These are phyloP conservation scores for Diutina catenulata DNA, from an alignment of 1,139 yeast genomes.

Conservation along the genomic window DNA sequence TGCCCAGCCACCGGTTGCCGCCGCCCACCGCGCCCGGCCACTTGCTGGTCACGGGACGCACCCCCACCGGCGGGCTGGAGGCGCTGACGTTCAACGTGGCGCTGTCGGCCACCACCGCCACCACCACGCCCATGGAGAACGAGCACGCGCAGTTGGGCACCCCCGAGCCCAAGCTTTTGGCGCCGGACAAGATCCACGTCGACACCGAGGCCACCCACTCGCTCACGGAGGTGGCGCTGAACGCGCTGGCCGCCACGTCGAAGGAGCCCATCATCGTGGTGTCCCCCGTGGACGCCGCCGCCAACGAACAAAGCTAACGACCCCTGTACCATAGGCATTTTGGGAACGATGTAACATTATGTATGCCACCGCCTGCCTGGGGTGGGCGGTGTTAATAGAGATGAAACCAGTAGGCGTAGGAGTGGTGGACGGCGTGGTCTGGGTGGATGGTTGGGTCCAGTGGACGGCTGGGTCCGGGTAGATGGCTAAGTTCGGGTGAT, in stretches of 20 bases:
- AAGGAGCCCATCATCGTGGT: conserved; percentile 3
- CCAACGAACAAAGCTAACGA: conserved; percentile 2
- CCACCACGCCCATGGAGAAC: neutral
- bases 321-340: neutral
- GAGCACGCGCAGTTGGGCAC: neutral
- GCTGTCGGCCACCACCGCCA: neutral
- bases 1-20: conserved; percentile 35
- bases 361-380: no score
- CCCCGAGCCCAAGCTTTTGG: neutral
- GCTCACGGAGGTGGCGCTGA: neutral
- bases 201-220: neutral
- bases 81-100: neutral
- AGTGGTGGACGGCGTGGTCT: no score
- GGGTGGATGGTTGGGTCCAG: no score
- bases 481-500: no score
- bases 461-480: no score
- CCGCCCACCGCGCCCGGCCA: neutral
- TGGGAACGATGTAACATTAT: neutral
- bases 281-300: neutral
- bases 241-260: no score
- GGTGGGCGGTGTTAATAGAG: no score
- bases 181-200: neutral
- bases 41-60: neutral
- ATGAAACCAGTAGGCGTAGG: no score
- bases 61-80: neutral